Conservation (phyloP, 2,329 filamentous ascomycete species). For the Aureobasidium zeae region DNA sequence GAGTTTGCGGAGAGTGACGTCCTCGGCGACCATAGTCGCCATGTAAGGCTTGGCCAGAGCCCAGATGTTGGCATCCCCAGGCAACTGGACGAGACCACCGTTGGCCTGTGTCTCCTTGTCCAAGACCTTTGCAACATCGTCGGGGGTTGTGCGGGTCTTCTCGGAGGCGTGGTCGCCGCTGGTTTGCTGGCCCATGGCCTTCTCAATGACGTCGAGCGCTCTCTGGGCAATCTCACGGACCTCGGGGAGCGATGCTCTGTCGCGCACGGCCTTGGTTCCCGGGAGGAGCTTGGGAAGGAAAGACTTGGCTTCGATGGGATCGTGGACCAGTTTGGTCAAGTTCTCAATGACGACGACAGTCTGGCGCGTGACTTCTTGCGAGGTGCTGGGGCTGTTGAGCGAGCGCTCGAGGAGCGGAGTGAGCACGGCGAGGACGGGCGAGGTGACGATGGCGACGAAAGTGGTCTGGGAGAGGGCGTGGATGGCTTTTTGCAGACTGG, state of each 20-base stretch:
- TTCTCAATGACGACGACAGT: conserved; percentile 97
- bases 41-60: conserved; percentile 64
- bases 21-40: conserved; percentile 74
- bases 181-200: conserved; percentile 69
- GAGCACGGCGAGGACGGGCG: conserved; percentile 84
- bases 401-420: conserved; percentile 92
- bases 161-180: conserved; percentile 43
- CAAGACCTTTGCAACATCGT: conserved; percentile 66
- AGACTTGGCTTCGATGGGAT: conserved; percentile 83
- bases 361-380: conserved; percentile 89
- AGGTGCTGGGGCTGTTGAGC: conserved; percentile 80
- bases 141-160: conserved; percentile 56
- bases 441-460: conserved; percentile 95
- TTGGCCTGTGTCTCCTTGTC: conserved; percentile 66
- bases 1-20: conserved; percentile 73
- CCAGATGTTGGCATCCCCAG: conserved; percentile 54
- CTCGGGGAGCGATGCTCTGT: conserved; percentile 85
- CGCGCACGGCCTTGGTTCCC: conserved; percentile 79
- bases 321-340: conserved; percentile 94
- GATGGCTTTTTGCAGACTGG: conserved; percentile 89
- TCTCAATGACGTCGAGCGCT: conserved; percentile 77
- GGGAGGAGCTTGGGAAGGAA: conserved; percentile 93
- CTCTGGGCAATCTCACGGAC: conserved; percentile 82
- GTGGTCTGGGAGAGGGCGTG: conserved; percentile 94
- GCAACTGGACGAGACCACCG: conserved; percentile 52